phyloP scores from a whole-genome alignment of 495 filamentous ascomycete species.

The Lichenothelia convexa region DNA sequence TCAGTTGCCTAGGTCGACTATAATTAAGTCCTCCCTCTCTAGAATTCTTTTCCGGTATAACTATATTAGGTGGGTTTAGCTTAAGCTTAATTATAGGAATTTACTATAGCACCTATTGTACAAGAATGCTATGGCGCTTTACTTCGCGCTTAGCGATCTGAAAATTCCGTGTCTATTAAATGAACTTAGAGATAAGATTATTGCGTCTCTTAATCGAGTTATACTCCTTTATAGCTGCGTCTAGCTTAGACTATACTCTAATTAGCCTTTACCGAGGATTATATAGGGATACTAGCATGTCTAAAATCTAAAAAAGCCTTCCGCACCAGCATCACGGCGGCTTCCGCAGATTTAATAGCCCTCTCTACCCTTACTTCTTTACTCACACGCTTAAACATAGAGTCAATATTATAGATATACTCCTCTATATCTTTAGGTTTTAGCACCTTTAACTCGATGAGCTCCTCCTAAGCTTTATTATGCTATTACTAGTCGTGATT shows the following conservation, averaged over 20 bases:
- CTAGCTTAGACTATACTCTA: constrained; percentile 4
- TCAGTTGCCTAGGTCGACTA: no score
- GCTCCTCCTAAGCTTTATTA: constrained; percentile 8
- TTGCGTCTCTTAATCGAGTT: constrained; percentile 4
- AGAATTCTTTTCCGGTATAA: no score
- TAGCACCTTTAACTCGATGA: constrained; percentile 6
- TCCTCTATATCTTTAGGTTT: constrained; percentile 8
- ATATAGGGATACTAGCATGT: background rate
- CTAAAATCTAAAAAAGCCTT: background rate
- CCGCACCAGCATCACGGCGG: background rate
- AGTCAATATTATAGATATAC: constrained; percentile 5
- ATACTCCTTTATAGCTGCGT: constrained; percentile 5
- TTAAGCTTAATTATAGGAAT: constrained; percentile 10
- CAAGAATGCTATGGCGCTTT: constrained; percentile 5
- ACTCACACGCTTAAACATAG: constrained; percentile 3
- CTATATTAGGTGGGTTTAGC: constrained; percentile 6
- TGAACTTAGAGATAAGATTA: constrained; percentile 5
- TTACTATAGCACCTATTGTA: constrained; percentile 11
- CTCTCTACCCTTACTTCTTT: constrained; percentile 5
- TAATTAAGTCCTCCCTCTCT: no score
- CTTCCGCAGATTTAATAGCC: constrained; percentile 7
- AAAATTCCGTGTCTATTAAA: constrained; percentile 1
- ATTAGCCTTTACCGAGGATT: constrained; percentile 1
- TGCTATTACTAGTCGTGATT: constrained; percentile 5
- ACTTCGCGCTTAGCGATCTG: constrained; percentile 2